Conservation (phyloP, 1,284 basidiomycete genomes). For the Austroboletus niveus region DNA sequence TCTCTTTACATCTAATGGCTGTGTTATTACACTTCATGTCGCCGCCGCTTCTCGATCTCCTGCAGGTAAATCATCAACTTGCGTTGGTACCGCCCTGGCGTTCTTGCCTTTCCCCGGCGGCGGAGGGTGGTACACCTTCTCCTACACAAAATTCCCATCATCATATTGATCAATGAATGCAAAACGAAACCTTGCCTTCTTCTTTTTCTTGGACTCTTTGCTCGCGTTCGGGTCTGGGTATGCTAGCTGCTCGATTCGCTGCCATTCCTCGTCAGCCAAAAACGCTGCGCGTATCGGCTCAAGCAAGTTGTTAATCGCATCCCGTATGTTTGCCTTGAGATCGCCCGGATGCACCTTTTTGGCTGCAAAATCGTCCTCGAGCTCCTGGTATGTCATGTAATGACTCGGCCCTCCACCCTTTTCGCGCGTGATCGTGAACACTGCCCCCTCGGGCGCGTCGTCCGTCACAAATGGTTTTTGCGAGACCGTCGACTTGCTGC, state of each 20-base stretch:
- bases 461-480: slow-evolving; percentile 62
- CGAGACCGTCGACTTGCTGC: slow-evolving; percentile 35
- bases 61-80: neutral
- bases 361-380: slow-evolving; percentile 77
- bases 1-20: no score
- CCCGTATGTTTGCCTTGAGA: slow-evolving; percentile 81
- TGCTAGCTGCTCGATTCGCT: slow-evolving; percentile 73
- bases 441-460: slow-evolving; percentile 76
- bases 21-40: no score
- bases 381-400: slow-evolving; percentile 63
- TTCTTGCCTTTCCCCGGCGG: slow-evolving; percentile 74
- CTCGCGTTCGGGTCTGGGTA: slow-evolving; percentile 80
- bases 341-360: slow-evolving; percentile 89
- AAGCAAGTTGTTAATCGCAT: slow-evolving; percentile 76
- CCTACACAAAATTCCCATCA: slow-evolving; percentile 37
- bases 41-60: slow-evolving; percentile 7
- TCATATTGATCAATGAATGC: neutral
- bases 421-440: slow-evolving; percentile 78
- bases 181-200: slow-evolving; percentile 20
- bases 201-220: slow-evolving; percentile 65
- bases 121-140: slow-evolving; percentile 76
- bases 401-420: slow-evolving; percentile 81
- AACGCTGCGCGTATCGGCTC: slow-evolving; percentile 83
- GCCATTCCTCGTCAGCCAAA: slow-evolving; percentile 78
- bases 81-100: slow-evolving; percentile 23